Base-by-base conservation (phyloP, 2,329 filamentous ascomycete species). In the Aspergillus ibericus region DNA sequence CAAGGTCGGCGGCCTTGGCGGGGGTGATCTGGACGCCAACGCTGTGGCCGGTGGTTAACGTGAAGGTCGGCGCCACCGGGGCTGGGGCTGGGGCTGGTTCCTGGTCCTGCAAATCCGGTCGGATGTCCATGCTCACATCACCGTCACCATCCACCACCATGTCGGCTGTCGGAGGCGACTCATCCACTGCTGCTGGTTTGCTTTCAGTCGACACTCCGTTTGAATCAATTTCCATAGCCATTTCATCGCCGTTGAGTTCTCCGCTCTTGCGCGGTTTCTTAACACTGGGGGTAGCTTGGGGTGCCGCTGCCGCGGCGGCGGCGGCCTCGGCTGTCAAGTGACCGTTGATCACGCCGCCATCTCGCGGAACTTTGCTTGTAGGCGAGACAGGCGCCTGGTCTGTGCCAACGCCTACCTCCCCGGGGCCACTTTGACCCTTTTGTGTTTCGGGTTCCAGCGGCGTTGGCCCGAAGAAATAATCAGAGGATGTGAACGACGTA, bases 391-490 rank as follows among this genome's bases (percentile, higher is more conserved):
- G 63, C 51, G 66, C 68, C 55, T 68, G 66, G 59, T 68, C 69
- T 62, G 70, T 68, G 66, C 70, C 66, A 63, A 66, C 66, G 58
- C 68, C 64, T 56, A 62, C 63, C 32, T 65, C 59, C 44, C 49
- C 53, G 38, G 58, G 56, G 47, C 58, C 68, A 66, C 69, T 66
- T 63, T 65, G 68, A 46, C 51, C 65, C 63, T 72, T 70, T 53
- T 68, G 66, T 25, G 66, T 59, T 34, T 66, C 68, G 32, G 67
- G 53, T 51, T 78, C 72, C 53, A 73, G 71, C 32, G 73, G 72
- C 58, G 75, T 72, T 38, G 79, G 77, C 3, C 79, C 80, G 69
- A 82, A 81, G 66, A 81, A 81, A 67, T 76, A 77, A 60, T 76
- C 73, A 38, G 73, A 68, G 15, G 77, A 73, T 52, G 72, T 67